Percentiles rank a stretch among this genome's conserved stretches.
Conservation (phyloP, 2,329 filamentous ascomycete genomes). For the Gliomastix tumulicola region DNA sequence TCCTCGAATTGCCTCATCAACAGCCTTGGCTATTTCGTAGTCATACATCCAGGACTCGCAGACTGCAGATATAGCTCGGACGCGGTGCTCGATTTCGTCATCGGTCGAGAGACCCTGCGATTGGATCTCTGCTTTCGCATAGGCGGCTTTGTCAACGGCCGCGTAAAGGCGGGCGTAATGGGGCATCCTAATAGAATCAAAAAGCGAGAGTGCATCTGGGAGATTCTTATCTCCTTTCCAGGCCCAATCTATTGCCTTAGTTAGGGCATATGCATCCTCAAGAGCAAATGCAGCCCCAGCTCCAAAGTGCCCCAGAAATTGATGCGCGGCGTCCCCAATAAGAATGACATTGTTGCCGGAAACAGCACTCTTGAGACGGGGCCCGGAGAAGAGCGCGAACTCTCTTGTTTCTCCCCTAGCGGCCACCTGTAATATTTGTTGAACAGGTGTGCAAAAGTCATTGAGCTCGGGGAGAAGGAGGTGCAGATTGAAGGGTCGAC, state of each 20-base stretch:
- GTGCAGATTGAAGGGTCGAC: conserved; percentile 6
- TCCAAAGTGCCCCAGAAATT: conserved; percentile 37
- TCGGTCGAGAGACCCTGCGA: too few species aligned
- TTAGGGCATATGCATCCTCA: conserved; percentile 18
- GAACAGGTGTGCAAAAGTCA: conserved; percentile 20
- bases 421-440: conserved; percentile 15
- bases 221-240: conserved; percentile 8
- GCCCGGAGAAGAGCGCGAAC: neutral
- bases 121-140: too few species aligned
- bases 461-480: conserved; percentile 8
- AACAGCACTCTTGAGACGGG: neutral
- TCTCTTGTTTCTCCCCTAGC: conserved; percentile 10
- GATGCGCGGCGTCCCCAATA: conserved; percentile 30
- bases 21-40: too few species aligned
- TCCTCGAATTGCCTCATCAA: too few species aligned
- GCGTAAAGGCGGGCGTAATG: conserved; percentile 16
- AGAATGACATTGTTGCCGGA: neutral
- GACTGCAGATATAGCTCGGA: too few species aligned
- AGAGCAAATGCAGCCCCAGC: conserved; percentile 27
- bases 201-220: conserved; percentile 12
- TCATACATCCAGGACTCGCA: too few species aligned
- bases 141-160: too few species aligned
- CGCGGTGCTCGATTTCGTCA: too few species aligned
- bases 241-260: conserved; percentile 15
- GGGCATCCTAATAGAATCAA: conserved; percentile 16